Conservation (phyloP, 2,329 filamentous ascomycete species). For the Aureobasidium vineae region DNA sequence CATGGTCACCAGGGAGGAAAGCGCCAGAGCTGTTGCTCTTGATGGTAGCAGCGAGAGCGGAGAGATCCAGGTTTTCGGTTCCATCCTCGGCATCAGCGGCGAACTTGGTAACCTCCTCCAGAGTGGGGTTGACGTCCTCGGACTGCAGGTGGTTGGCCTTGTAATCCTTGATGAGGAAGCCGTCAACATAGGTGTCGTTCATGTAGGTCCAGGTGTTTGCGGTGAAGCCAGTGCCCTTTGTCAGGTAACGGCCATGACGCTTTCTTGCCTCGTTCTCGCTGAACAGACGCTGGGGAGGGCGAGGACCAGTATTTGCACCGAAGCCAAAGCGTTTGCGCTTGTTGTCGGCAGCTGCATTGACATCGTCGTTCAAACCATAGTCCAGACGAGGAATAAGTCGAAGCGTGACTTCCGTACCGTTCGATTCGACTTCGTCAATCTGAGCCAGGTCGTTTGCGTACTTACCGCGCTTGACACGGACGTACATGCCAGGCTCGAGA, state of each 20-base stretch:
- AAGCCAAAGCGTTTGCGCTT: constrained; percentile 72
- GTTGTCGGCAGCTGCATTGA: constrained; percentile 47
- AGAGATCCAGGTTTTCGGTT: constrained; percentile 87
- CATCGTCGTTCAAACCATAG: constrained; percentile 84
- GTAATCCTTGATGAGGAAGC: constrained; percentile 90
- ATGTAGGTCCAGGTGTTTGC: constrained; percentile 79
- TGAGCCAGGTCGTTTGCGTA: constrained; percentile 89
- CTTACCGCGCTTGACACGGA: constrained; percentile 77
- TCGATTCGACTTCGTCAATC: constrained; percentile 88
- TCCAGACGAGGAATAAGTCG: constrained; percentile 87
- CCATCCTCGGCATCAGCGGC: constrained; percentile 79
- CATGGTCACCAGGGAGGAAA: constrained; percentile 90
- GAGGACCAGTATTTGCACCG: constrained; percentile 55
- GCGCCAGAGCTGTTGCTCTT: constrained; percentile 79
- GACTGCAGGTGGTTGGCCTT: constrained; percentile 83
- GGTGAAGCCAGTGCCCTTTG: constrained; percentile 52
- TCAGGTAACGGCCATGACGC: constrained; percentile 66
- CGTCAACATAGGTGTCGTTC: constrained; percentile 85
- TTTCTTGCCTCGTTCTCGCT: constrained; percentile 92
- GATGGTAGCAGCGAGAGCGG: constrained; percentile 83
- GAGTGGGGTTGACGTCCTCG: constrained; percentile 85
- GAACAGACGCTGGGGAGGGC: constrained; percentile 86
- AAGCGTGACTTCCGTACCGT: constrained; percentile 83
- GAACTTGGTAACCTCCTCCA: constrained; percentile 96
- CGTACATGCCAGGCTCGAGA: constrained; percentile 85